Conservation (phyloP, 306 rosid species). For the barrel medic (Medicago truncatula) region MtrunA17r5.0-ANR NC_053049.1:48021001-48021500, state of each 20-base stretch:
- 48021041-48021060: neutral
- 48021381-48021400: too few species aligned
- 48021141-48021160: neutral
- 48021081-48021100: slow-evolving; percentile 19
- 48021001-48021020: slow-evolving; percentile 52
- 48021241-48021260: neutral
- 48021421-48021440: too few species aligned
- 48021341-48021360: too few species aligned
- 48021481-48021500: too few species aligned
- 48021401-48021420: too few species aligned
- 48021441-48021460: too few species aligned
- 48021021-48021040: neutral
- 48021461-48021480: too few species aligned
- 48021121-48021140: slow-evolving; percentile 22
- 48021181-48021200: neutral
- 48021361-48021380: too few species aligned
- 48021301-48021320: too few species aligned
- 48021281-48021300: too few species aligned
- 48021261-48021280: neutral
- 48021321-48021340: too few species aligned
- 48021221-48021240: neutral
- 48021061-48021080: neutral
- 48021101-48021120: slow-evolving; percentile 14
- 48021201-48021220: neutral
- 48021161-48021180: neutral